Conservation (phyloP, 345 rosid species). For the thale cress (Arabidopsis thaliana) region TAIR10.1 NC_003070.9:28070001-28070500, state of each 20-base stretch:
- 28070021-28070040: neutral
- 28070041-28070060: neutral
- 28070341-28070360: neutral
- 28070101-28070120: neutral
- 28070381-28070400: slow-evolving; percentile 36
- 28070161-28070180: slow-evolving; percentile 32
- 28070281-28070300: neutral
- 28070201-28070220: slow-evolving; percentile 15
- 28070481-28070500: slow-evolving; percentile 33
- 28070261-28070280: neutral
- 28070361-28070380: neutral
- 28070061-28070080: neutral
- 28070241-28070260: neutral
- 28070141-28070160: neutral
- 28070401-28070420: slow-evolving; percentile 37
- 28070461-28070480: slow-evolving; percentile 25
- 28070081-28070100: slow-evolving; percentile 1
- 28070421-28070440: slow-evolving; percentile 31
- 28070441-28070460: slow-evolving; percentile 12
- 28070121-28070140: neutral
- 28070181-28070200: slow-evolving; percentile 17
- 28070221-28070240: neutral
- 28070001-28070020: neutral
- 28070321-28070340: slow-evolving; percentile 9
- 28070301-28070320: neutral